phyloP scores from a whole-genome alignment of 1,284 basidiomycete species.

The Pyrrhoderma lamaoense region DNA sequence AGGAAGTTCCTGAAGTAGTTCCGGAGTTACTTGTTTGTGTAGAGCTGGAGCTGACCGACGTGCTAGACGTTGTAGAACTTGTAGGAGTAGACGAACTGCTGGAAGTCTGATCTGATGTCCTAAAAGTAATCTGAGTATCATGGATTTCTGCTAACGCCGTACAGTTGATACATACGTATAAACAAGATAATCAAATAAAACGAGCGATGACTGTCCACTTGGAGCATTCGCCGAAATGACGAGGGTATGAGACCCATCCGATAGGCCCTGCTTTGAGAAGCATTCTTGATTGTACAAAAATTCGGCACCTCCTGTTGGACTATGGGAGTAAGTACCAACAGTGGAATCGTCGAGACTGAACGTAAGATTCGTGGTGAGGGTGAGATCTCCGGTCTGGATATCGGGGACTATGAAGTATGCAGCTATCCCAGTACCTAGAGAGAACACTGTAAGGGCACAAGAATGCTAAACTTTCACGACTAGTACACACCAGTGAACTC shows the following conservation, averaged over 20 bases:
- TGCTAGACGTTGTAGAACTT: too few relatives aligned
- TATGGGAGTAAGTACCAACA: conserved; percentile 8
- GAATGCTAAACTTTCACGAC: neutral
- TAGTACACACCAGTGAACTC: conserved; percentile 6
- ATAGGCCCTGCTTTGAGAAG: neutral
- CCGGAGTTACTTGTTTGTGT: too few relatives aligned
- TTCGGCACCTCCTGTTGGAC: neutral
- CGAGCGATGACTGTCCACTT: conserved; percentile 2
- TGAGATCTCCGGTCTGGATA: neutral
- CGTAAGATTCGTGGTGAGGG: conserved; percentile 6
- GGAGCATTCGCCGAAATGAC: neutral
- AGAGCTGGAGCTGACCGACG: too few relatives aligned
- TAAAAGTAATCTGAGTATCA: too few relatives aligned
- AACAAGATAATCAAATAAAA: conserved; percentile 17
- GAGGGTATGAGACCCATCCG: neutral
- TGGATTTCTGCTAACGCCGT: too few relatives aligned
- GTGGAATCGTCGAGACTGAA: conserved; percentile 12
- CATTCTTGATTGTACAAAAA: conserved; percentile 12
- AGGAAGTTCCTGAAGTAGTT: too few relatives aligned
- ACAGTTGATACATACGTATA: conserved; percentile 13
- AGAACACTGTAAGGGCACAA: neutral
- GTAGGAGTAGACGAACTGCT: too few relatives aligned
- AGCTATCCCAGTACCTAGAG: conserved; percentile 7
- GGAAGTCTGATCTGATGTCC: too few relatives aligned
- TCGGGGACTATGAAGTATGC: conserved; percentile 12